phyloP scores from a whole-genome alignment of 345 rosid species.

The Camelina sativa region DNA sequence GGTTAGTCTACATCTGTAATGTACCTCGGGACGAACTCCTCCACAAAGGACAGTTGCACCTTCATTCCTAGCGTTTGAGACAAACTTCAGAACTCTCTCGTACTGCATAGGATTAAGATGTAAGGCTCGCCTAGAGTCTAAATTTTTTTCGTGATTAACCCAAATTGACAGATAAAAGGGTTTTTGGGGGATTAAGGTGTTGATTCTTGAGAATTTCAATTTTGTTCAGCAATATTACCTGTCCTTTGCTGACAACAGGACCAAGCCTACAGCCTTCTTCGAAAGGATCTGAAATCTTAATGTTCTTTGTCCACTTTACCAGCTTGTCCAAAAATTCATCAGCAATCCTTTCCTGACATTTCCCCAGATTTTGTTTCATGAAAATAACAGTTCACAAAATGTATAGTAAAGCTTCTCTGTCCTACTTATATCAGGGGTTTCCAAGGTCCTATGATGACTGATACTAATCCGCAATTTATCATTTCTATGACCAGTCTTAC shows the following conservation, averaged over 20 bases:
- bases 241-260: slow-evolving; percentile 82
- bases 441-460: slow-evolving; percentile 3
- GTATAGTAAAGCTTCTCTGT: slow-evolving; percentile 16
- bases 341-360: slow-evolving; percentile 78
- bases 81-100: slow-evolving; percentile 71
- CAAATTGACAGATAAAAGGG: slow-evolving; percentile 2
- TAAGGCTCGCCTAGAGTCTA: neutral
- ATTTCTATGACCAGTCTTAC: slow-evolving; percentile 12
- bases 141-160: neutral
- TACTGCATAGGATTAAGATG: slow-evolving; percentile 56
- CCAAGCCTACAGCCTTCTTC: slow-evolving; percentile 97
- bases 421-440: neutral
- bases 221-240: slow-evolving; percentile 53
- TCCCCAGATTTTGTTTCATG: slow-evolving; percentile 24
- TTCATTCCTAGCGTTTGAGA: slow-evolving; percentile 84
- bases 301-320: slow-evolving; percentile 76
- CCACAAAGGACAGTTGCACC: slow-evolving; percentile 89
- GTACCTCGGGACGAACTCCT: slow-evolving; percentile 84
- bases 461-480: neutral
- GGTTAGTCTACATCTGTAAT: slow-evolving; percentile 17
- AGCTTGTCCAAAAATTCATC: slow-evolving; percentile 67
- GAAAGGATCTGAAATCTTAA: slow-evolving; percentile 89
- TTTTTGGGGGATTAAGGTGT: slow-evolving; percentile 1
- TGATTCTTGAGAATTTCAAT: slow-evolving; percentile 24
- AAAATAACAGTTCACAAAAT: slow-evolving; percentile 13